Base-by-base conservation (phyloP, 805 yeast species). In the Maudiozyma turicensis region DNA sequence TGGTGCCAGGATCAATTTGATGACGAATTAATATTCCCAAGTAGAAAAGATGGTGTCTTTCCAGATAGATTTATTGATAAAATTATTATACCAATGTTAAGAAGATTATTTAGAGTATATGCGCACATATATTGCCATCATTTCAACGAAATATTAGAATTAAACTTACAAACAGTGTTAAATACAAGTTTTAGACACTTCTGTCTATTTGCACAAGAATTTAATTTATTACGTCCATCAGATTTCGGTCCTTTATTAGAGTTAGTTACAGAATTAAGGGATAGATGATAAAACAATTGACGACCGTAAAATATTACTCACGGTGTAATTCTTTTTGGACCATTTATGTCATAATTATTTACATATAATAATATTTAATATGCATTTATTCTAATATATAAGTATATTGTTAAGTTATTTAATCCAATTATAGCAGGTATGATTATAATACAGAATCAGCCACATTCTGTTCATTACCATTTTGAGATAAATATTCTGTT, bases 91-190 rank as follows among this genome's bases (percentile, higher is more conserved):
- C 90, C 95, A 15, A 87, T 93, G 44, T 80, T 93, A 74, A 88
- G 91, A 68, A 78, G 99, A 56, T 72, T 93, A 46, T 93, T 90
- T 68, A 77, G 99, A 64, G 89, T 93, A 3, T 93, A 93, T 62
- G 98, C 99, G 1, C 99, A 93, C 68, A 86, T 93, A 42, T 93
- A 93, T 67, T 93, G 99, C 63, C 98, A 93, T 63, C 99, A 93
- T 66, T 91, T 93, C 67, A 96, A 89, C 63, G 96, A 91, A 67
- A 86, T 93, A 50, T 79, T 89, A 40, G 98, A 90, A 64, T 73
- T 93, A 57, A 96, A 96, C 2, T 72, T 91, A 58, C 96, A 90
- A 65, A 85, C 95, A 10, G 95, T 91, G 58, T 74, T 91, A 56
- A 93, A 93, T 64, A 91, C 99, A 6, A 84, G 95, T 59, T 79